Base-by-base conservation (phyloP, 805 yeast genomes). In the Candida peoriensis region DNA sequence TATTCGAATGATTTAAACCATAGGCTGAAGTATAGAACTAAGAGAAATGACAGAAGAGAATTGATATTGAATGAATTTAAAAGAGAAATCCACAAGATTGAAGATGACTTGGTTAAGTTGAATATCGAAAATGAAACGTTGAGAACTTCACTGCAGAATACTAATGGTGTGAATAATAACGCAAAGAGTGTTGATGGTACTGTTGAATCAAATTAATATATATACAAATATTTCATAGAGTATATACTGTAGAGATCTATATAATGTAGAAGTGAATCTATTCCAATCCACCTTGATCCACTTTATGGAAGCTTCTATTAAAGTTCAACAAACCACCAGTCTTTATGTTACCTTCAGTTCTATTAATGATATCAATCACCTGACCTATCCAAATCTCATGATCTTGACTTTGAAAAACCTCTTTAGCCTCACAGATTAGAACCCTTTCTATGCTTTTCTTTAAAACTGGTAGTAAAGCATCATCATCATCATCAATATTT, bases 341-440 rank as follows among this genome's bases (percentile, higher is more conserved):
- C 24, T 63, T 59, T 1, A 17, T 6, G 12, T 54, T 64, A 8
- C 46, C 45, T 2, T 59, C 61, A n/a, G 41, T 43, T 24, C 63
- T 20, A 34, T 47, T 50, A 10, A 72, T 43, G 3, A 82, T 72
- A 26, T 81, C 81, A 24, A 66, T 60, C 5, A 90, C 94, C 40
- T 74, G 70, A 4, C 86, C 96, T 5, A 88, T 76, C 93, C 96
- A 86, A 4, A 90, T 76, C 54, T 89, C 96, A 60, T 90, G 97
- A 51, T 83, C 87, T 41, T 83, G 88, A 1, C 87, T 80, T 9
- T 55, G 55, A 33, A 82, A 68, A 4, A 70, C 73, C 18, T 66
- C 61, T 29, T 57, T 62, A 34, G 72, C 73, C 36, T 71, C 64
- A 54, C 93, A 84, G 14, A 84, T 70, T 41, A 84, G 59, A 2